Evolutionary conservation across 805 yeast species (phyloP).

Genomic region (Kuraishia piskuri): DNA sequence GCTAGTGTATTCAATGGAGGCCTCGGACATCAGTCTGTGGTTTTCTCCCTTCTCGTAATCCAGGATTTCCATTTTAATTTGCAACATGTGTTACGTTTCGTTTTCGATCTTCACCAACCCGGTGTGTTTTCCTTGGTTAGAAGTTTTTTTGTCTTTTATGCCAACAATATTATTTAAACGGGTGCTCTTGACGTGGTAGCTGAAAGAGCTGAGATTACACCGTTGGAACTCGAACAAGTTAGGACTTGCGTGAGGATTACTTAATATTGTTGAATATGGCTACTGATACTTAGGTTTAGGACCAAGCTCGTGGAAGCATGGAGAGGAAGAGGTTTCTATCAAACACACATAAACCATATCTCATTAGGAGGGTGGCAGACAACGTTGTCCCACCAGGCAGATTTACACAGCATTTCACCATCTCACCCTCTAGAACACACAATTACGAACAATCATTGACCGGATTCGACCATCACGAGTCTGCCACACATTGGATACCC

Average conservation of each 20-base stretch:
- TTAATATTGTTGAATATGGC: slow-evolving; percentile 26
- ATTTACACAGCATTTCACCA: too few species aligned
- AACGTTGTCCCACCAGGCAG: too few species aligned
- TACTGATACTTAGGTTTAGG: neutral
- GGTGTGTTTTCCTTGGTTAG: neutral
- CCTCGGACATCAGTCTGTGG: neutral
- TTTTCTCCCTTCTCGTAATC: neutral
- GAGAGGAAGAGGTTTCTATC: neutral
- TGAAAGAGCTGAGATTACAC: slow-evolving; percentile 59
- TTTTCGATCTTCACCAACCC: neutral
- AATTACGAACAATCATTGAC: too few species aligned
- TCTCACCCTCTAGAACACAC: too few species aligned
- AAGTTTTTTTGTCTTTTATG: neutral
- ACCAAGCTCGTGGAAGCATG: neutral
- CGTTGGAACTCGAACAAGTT: slow-evolving; percentile 77
- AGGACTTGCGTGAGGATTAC: slow-evolving; percentile 74
- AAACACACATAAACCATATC: neutral
- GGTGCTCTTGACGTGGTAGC: slow-evolving; percentile 30
- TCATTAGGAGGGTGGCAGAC: too few species aligned
- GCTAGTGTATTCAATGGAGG: neutral
- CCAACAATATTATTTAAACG: slow-evolving; percentile 29
- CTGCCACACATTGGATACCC: neutral
- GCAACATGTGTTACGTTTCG: neutral
- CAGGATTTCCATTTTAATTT: neutral
- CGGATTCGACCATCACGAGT: neutral